Evolutionary conservation across 2,329 filamentous ascomycete genomes (phyloP).

Genomic region (Hirsutella rhossiliensis): DNA sequence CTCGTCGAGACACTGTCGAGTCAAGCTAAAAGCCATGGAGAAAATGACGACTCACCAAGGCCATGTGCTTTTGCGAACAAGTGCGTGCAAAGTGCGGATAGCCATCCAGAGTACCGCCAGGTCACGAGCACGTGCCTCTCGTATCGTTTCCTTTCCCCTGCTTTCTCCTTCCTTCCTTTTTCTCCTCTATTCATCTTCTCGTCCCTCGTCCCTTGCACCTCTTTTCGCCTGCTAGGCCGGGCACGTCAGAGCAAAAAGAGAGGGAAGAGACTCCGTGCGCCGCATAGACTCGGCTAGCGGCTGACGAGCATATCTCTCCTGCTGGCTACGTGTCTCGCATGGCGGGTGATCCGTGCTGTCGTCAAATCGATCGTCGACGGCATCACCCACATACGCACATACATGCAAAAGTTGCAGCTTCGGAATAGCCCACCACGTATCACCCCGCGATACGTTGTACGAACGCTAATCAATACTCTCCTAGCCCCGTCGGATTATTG

Average conservation of each 20-base stretch:
- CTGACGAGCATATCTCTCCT: neutral
- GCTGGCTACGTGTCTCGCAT: constrained; percentile 1
- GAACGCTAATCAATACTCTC: neutral
- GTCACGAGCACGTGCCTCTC: too few relatives aligned
- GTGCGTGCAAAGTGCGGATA: too few relatives aligned
- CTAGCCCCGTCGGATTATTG: neutral
- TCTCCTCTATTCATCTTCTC: neutral
- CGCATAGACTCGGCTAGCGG: neutral
- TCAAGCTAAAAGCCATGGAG: too few relatives aligned
- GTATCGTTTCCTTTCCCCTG: neutral
- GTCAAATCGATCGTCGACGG: neutral
- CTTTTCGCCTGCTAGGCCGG: too few relatives aligned
- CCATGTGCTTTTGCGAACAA: too few relatives aligned
- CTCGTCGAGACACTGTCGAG: too few relatives aligned
- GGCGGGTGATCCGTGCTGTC: neutral
- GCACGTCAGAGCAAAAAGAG: too few relatives aligned
- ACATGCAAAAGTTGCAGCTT: neutral
- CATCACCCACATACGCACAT: neutral
- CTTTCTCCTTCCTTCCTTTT: neutral
- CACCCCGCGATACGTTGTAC: neutral
- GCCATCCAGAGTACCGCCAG: too few relatives aligned
- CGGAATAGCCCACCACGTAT: neutral
- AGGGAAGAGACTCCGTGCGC: neutral
- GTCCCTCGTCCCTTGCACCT: neutral
- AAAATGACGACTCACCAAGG: too few relatives aligned